Evolutionary conservation across 164 flowering plant species (phyloP), one percentile per base, ranked within the genome.

Genomic region (Protea cynaroides): DNA sequence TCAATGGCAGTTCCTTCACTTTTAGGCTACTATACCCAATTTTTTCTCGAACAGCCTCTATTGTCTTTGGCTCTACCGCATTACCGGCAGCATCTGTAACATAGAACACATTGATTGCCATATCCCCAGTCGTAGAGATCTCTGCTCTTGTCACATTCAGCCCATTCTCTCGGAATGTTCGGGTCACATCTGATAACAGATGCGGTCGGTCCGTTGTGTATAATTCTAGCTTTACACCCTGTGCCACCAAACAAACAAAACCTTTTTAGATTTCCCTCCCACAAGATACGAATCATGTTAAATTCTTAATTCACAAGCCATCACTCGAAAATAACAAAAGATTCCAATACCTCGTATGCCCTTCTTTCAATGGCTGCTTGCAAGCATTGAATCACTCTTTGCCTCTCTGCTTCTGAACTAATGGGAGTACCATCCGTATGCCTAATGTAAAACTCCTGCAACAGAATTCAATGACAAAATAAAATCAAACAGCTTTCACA

Each of bases 331-430:
- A 5, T 29, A 29, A 29, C 34, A 29, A 5, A 29, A 49, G 17
- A 49, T 49, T 49, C 17, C 52, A 44, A 47, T 69, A 92, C 98
- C 89, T 90, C 90, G 19, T 83, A 81, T 59, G 80, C 86, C 58
- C 98, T 76, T 62, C 98, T 82, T 63, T 90, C 92, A 61, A 93
- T 87, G 14, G 98, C 86, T 61, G 98, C 98, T 84, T 83, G 89
- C 14, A 83, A 61, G 54, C 86, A 81, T 58, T 77, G 80, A 64
- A 77, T 73, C 58, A 83, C 84, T 3, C 84, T 76, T 44, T 74
- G 80, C 58, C 76, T 64, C 50, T 83, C 86, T n/a, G 84, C 86
- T 63, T 90, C 97, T 24, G 98, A 88, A 64, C 84, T 82, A 40
- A 89, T 79, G 21, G 97, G 92, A n/a, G 79, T 70, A 12, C 98